Evolutionary conservation across 208 protist species (phyloP).

Genomic region (Leptomonas pyrrhocoris): DNA sequence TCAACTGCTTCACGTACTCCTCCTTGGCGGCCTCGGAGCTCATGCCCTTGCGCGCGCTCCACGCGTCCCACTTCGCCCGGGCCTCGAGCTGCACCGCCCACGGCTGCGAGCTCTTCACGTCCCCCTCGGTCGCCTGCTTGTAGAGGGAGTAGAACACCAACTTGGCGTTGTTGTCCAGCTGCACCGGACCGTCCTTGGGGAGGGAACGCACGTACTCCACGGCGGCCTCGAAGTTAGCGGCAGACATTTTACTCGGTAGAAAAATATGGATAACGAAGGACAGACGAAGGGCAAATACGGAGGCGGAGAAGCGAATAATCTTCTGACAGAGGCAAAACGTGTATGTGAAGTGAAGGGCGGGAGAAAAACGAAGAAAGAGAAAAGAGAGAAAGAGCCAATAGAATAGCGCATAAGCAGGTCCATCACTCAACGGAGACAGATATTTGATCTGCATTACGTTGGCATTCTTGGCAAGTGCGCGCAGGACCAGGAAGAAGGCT

Average conservation of each 20-base stretch:
- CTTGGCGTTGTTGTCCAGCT: slow-evolving; percentile 90
- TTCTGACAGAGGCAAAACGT: no score
- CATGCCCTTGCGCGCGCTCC: slow-evolving; percentile 88
- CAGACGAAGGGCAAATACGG: not conserved
- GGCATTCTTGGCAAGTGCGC: no score
- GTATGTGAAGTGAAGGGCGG: not conserved
- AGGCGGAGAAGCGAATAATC: not conserved
- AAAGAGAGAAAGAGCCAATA: not conserved
- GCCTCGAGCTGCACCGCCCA: slow-evolving; percentile 93
- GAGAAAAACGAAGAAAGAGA: not conserved
- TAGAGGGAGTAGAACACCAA: slow-evolving; percentile 95
- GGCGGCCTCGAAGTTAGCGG: slow-evolving; percentile 77
- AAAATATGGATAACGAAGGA: not conserved
- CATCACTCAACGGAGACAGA: no score
- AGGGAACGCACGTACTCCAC: slow-evolving; percentile 85
- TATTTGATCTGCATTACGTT: no score
- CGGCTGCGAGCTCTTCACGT: slow-evolving; percentile 89
- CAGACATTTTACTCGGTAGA: slow-evolving; percentile 50
- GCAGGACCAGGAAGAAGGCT: no score
- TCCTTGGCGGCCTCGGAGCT: slow-evolving; percentile 88
- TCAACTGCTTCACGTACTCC: slow-evolving; percentile 85
- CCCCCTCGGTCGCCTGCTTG: slow-evolving; percentile 97
- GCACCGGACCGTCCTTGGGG: slow-evolving; percentile 77
- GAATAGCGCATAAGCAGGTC: not conserved
- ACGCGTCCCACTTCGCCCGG: slow-evolving; percentile 94